Percentiles rank a stretch among this genome's conserved stretches.
These are phyloP conservation scores for Aspergillus bridgeri DNA, from an alignment of 495 filamentous ascomycete species.

Conservation along the genomic window DNA sequence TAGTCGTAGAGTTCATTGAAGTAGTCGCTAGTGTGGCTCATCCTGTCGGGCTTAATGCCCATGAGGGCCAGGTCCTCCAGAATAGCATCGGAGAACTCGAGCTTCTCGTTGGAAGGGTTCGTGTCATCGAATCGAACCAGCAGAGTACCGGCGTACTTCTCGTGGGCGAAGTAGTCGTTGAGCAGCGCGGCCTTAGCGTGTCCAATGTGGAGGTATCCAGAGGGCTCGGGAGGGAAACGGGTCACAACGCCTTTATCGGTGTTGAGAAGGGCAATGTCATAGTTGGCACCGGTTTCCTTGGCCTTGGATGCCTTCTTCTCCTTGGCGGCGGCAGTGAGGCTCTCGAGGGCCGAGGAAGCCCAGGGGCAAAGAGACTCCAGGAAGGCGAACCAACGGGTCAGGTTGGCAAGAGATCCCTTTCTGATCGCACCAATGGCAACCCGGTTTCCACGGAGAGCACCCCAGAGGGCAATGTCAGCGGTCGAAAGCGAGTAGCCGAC, in stretches of 20 bases:
- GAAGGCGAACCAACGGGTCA: constrained; percentile 85
- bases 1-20: constrained; percentile 84
- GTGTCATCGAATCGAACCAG: constrained; percentile 89
- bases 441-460: constrained; percentile 80
- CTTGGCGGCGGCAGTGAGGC: constrained; percentile 55
- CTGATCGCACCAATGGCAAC: constrained; percentile 77
- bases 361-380: constrained; percentile 76
- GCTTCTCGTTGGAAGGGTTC: constrained; percentile 89
- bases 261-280: constrained; percentile 84
- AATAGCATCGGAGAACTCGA: constrained; percentile 88
- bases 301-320: constrained; percentile 69
- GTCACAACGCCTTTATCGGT: constrained; percentile 91
- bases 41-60: constrained; percentile 77
- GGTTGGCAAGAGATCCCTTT: constrained; percentile 70
- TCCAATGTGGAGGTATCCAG: constrained; percentile 90
- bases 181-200: constrained; percentile 91
- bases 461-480: constrained; percentile 80
- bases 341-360: constrained; percentile 47
- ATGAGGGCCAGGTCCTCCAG: constrained; percentile 80
- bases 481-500: constrained; percentile 77
- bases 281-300: constrained; percentile 77
- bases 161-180: constrained; percentile 91
- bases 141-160: constrained; percentile 79
- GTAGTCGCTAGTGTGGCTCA: constrained; percentile 83
- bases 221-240: constrained; percentile 93